Evolutionary conservation across 73 alveolate species (phyloP).

Genomic region (Paramecium sonneborni): DNA sequence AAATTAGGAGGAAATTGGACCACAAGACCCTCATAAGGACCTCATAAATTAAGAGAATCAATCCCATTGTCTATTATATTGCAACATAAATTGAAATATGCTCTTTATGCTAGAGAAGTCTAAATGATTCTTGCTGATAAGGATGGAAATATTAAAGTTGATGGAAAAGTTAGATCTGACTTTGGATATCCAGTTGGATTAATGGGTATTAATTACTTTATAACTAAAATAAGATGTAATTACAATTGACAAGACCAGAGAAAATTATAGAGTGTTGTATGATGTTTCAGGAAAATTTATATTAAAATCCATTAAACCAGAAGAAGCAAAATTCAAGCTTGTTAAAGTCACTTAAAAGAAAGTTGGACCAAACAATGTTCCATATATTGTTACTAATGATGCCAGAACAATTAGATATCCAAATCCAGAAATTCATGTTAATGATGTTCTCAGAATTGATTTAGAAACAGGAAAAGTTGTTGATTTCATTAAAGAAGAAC

Average conservation of each 20-base stretch:
- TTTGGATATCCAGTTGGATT: constrained; percentile 96
- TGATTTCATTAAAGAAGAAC: constrained; percentile 89
- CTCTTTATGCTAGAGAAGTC: constrained; percentile 92
- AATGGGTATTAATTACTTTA: constrained; percentile 41
- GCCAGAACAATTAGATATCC: constrained; percentile 99
- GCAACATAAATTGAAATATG: constrained; percentile 91
- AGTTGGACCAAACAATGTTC: constrained; percentile 96
- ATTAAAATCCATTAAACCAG: constrained; percentile 65
- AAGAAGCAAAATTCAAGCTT: constrained; percentile 86
- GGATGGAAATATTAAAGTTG: constrained; percentile 91
- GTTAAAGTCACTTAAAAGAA: constrained; percentile 93
- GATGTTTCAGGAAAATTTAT: constrained; percentile 97
- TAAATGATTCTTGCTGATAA: constrained; percentile 78
- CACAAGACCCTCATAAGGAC: constrained; percentile 96
- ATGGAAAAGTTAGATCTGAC: constrained; percentile 96
- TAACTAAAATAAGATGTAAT: constrained; percentile 84
- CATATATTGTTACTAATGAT: constrained; percentile 96
- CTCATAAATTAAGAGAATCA: constrained; percentile 97
- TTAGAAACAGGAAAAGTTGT: constrained; percentile 79
- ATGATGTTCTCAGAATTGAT: constrained; percentile 88
- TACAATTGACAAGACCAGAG: constrained; percentile 85
- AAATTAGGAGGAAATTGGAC: constrained; percentile 93
- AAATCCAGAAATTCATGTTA: constrained; percentile 93
- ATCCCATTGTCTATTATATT: constrained; percentile 91
- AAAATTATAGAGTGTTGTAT: constrained; percentile 94